Base-by-base conservation (phyloP, 2,329 filamentous ascomycete species). In the Ceratocystiopsis sp. region DNA sequence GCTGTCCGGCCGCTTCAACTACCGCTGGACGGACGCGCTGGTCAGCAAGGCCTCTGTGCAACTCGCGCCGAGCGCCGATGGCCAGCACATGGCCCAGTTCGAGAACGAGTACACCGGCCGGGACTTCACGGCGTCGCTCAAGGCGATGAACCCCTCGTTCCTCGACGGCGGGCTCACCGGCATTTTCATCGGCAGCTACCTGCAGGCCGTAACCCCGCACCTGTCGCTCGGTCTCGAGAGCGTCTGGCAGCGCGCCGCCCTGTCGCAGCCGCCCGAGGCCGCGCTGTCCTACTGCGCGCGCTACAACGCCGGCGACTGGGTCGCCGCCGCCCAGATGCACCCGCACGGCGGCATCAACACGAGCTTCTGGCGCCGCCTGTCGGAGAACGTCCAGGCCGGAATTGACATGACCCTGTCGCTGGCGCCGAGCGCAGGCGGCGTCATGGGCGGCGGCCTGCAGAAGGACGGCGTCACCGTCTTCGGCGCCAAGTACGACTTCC, bases 401-500 rank as follows among this genome's bases (percentile, higher is more conserved):
- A 84, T 93, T 53, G 89, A 96, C 55, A 78, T 93, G 71, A 93
- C 86, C 61, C 72, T 98, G 46, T 81, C 87, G 51, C 80, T 94
- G 52, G 77, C 77, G 32, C 69, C 74, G 25, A 69, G 74, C 44
- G 40, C 42, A 1, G 65, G 68, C 42, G 75, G 73, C 42, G 73
- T 75, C 49, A 66, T 84, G 63, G 85, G 91, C 77, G 86, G 84
- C 55, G 77, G 77, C 39, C 60, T 79, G 43, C 75, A 79, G 61
- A 89, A 86, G 63, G 87, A 98, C 62, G 91, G 91, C 44, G 73
- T 84, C 48, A 87, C 93, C 43, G 85, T 87, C 43, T 73, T 96
- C 55, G 91, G 89, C 56, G 84, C 86, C 59, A 98, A 98, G 67
- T 98, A 98, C 66, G 89, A 95, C 61, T 98, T 98, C 76, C 77